Evolutionary conservation across 2,329 filamentous ascomycete species (phyloP), one percentile per base, ranked within the genome.

Genomic region (Chalaropsis thielavioides): DNA sequence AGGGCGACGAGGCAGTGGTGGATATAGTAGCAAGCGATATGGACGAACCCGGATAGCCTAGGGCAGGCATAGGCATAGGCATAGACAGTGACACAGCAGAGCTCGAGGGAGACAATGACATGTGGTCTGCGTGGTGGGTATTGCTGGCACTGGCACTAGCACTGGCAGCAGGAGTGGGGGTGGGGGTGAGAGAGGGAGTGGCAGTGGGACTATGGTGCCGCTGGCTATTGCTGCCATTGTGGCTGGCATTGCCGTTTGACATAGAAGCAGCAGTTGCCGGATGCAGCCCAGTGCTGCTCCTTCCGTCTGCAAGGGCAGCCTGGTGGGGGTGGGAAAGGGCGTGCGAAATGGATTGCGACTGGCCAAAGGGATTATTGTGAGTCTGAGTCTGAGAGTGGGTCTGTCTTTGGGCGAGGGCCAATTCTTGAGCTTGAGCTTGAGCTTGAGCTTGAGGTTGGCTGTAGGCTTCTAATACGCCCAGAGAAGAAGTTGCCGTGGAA

Each of bases 201-300:
- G 3, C 31, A 31, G 31, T 31, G 31, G 31, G 6, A 31, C 31
- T 31, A 31, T 31, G 31, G 31, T 6, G 31, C 31, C 31, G 31
- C 31, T 31, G 6, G 7, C 46, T 19, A 24, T 49, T 24, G 19
- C 46, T 49, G 19, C 6, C 10, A 24, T 24, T 49, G 13, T 10
- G 13, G 3, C 0, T 44, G 3, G 15, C 17, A n/a, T 13, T 44
- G 43, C 6, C 17, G 43, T 13, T 44, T n/a, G 51, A 31, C 22
- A 17, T n/a, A 5, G 24, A 31, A 13, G 51, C 8, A 35, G 51
- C 27, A 56, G 51, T 10, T 56, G 51, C 51, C 51, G 51, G 51
- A 56, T 56, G 51, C 51, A 56, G 51, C 51, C 51, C 51, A 56
- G 51, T 31, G 27, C 46, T 49, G 46, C 51, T 56, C 51, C 51